Evolutionary conservation across 129 eudicot genomes (phyloP), one percentile per base, ranked within the genome.

Genomic region (Smallanthus sonchifolius): DNA sequence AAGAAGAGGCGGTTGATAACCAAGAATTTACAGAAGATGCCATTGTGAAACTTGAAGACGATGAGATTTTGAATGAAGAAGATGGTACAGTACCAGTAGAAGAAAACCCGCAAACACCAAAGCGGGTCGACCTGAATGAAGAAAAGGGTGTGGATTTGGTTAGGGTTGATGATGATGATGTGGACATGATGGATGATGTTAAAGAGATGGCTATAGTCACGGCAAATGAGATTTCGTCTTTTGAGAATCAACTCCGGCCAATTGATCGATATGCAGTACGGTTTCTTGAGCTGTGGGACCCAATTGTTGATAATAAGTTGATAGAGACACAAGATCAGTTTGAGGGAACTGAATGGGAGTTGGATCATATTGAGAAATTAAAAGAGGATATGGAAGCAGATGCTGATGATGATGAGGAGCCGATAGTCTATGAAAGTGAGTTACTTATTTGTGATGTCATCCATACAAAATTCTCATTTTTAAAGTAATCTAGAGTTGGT

Each of bases 361-460:
- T 95, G 85, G 97, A 95, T 77, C 96, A 85, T 75, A 88, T 95
- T 59, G 99, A 95, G 85, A 91, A 95, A 83, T 82, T 95, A 72
- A 95, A 95, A 83, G 99, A 95, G 74, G 97, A 95, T 67, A 91
- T 95, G 99, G 99, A 95, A 80, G 97, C 97, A 4, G 99, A 95
- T 63, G 78, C 80, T 71, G 99, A 95, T 77, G 99, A 95, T 64
- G 99, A 95, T 66, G 99, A 95, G 65, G 96, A 91, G 79, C 99
- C 99, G 37, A 80, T 95, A 40, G 93, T 91, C 30, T 95, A 91
- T 75, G 99, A 95, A 80, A 91, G 99, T 95, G 83, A 83, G 99
- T 75, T 55, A 32, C 35, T 77, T 9, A 19, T 49, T 17, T 16
- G 57, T 72, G 70, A 4, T 36, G 11, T 52, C 13, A 51, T 11